Evolutionary conservation across 1,284 basidiomycete genomes (phyloP).

Genomic region (Microbotryum scabiosae): DNA sequence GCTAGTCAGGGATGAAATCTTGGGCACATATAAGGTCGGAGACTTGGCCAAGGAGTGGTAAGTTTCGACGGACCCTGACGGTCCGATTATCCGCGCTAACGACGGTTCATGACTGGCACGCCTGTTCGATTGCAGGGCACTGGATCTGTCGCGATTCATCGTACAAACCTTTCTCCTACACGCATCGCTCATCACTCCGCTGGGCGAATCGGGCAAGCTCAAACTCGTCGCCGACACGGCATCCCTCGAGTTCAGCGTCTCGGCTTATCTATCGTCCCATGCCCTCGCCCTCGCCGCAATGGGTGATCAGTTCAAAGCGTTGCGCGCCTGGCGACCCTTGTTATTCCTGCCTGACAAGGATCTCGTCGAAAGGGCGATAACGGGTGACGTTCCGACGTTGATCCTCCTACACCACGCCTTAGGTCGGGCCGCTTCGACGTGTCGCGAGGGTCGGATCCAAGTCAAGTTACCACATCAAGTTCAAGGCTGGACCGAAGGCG

Average conservation of each 20-base stretch:
- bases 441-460: slow-evolving; percentile 38
- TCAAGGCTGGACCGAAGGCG: slow-evolving; percentile 83
- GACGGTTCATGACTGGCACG: background rate
- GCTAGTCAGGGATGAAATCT: slow-evolving; percentile 66
- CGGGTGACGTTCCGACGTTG: slow-evolving; percentile 62
- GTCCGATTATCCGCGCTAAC: background rate
- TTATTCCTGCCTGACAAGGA: slow-evolving; percentile 72
- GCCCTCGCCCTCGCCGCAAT: slow-evolving; percentile 26
- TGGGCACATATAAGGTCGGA: slow-evolving; percentile 60
- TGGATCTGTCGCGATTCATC: slow-evolving; percentile 41
- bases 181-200: slow-evolving; percentile 73
- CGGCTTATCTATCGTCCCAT: slow-evolving; percentile 33
- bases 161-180: slow-evolving; percentile 80
- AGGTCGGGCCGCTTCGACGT: slow-evolving; percentile 54
- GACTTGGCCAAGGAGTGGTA: slow-evolving; percentile 65
- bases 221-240: slow-evolving; percentile 92
- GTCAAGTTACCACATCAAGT: slow-evolving; percentile 73
- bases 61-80: slow-evolving; percentile 29
- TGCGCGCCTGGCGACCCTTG: slow-evolving; percentile 53
- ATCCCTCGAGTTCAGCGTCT: slow-evolving; percentile 73
- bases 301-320: slow-evolving; percentile 34
- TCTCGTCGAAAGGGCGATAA: slow-evolving; percentile 57
- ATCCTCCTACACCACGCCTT: slow-evolving; percentile 84
- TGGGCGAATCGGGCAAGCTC: slow-evolving; percentile 80
- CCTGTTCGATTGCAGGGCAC: slow-evolving; percentile 16